phyloP scores from a whole-genome alignment of 129 eudicot species.

The Glebionis coronaria region DNA sequence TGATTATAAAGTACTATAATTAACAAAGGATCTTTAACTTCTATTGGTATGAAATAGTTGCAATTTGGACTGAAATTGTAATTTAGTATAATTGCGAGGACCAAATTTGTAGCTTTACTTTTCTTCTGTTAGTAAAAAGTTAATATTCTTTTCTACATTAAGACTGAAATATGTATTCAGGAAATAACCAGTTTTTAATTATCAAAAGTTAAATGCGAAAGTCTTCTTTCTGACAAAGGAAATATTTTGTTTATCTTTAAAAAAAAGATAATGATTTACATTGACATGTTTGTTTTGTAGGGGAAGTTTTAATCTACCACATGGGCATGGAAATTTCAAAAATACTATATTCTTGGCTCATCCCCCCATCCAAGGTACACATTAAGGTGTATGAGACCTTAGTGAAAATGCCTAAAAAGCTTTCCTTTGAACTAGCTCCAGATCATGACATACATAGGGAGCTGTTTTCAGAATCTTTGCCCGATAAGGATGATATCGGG shows the following conservation, averaged over 20 bases:
- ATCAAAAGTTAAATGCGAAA: background rate
- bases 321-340: slow-evolving; percentile 18
- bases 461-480: slow-evolving; percentile 39
- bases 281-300: slow-evolving; percentile 31
- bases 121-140: background rate
- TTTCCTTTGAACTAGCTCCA: slow-evolving; percentile 47
- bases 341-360: slow-evolving; percentile 47
- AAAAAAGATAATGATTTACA: slow-evolving; percentile 18
- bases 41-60: slow-evolving; percentile 5
- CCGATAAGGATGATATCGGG: slow-evolving; percentile 55
- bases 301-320: slow-evolving; percentile 49
- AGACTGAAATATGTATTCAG: background rate
- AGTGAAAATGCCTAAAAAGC: slow-evolving; percentile 48
- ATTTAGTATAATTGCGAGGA: too few species aligned
- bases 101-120: background rate
- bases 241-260: slow-evolving; percentile 10
- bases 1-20: background rate
- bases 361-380: slow-evolving; percentile 47
- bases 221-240: background rate
- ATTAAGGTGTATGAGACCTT: slow-evolving; percentile 43
- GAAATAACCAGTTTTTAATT: background rate
- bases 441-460: slow-evolving; percentile 27
- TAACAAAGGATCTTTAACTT: background rate
- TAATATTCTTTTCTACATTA: background rate
- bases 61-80: background rate